These are phyloP conservation scores for Leccinum subtestaceum DNA, from an alignment of 768 basidiomycete species.

Conservation along the genomic window DNA sequence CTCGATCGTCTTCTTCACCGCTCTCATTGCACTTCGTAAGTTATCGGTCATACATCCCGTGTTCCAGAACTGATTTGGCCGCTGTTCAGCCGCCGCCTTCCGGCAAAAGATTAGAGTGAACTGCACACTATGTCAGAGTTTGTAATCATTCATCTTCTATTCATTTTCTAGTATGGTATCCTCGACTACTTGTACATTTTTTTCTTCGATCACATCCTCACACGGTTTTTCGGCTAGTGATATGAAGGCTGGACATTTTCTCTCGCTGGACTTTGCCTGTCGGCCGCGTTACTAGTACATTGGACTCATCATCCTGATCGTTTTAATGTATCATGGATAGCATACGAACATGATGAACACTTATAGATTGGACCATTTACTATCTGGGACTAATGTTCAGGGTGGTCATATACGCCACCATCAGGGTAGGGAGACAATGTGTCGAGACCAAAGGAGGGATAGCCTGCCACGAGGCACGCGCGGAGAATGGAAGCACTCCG, in stretches of 20 bases:
- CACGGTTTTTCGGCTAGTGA: conserved; percentile 1
- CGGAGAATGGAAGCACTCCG: not conserved
- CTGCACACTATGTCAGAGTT: conserved; percentile 65
- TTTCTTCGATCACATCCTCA: not conserved
- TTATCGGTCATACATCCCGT: conserved; percentile 25
- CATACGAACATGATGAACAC: conserved; percentile 20
- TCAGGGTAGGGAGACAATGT: not conserved
- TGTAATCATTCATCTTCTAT: conserved; percentile 47
- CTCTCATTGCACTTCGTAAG: conserved; percentile 78
- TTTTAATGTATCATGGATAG: conserved; percentile 23
- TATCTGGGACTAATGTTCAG: not conserved
- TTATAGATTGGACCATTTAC: not conserved
- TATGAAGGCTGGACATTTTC: conserved; percentile 13
- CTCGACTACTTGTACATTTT: conserved; percentile 28
- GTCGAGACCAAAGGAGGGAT: not conserved
- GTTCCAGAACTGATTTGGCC: not conserved
- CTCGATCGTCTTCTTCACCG: conserved; percentile 67
- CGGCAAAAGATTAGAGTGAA: conserved; percentile 55
- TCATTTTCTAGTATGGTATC: conserved; percentile 14
- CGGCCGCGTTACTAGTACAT: conserved; percentile 1
- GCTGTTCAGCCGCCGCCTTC: conserved; percentile 54
- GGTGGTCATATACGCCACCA: not conserved
- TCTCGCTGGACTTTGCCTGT: not conserved
- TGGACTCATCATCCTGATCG: conserved; percentile 11
- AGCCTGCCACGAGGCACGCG: not conserved